Base-by-base conservation (phyloP, 805 yeast genomes). In the Candida palmyrensis region DNA sequence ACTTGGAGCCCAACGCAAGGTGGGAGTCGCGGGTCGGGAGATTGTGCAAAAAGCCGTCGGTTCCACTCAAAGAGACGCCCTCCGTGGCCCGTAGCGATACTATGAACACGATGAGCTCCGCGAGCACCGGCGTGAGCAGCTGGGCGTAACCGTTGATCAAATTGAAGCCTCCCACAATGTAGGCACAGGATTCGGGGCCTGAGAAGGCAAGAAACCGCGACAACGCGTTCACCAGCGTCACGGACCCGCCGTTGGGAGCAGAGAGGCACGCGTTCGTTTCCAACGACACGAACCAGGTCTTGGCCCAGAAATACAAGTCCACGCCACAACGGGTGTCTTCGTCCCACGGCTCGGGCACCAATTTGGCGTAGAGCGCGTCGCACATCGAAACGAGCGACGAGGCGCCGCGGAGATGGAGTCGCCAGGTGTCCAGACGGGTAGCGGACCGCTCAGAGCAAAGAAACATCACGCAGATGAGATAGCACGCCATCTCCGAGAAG, bases 391-490 rank as follows among this genome's bases (percentile, higher is more conserved):
- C 18, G 7, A 32, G 25, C 17, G 30, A 21, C n/a, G 18, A 18
- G 9, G 35, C 35, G 3, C 35, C 35, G 12, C 16, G 16, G 24
- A 32, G 18, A 25, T 32, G 35, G n/a, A 24, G 12, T 18, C 35
- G 15, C 35, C 35, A 32, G 12, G 35, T 19, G 14, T 25, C 12
- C 7, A 11, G 14, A 14, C 26, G 27, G 10, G 22, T 20, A 6
- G 32, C 36, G 8, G 36, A 33, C 14, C 36, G 20, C 13, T 33
- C 36, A 12, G 36, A 33, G 27, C 16, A 33, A 4, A 33, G 13
- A 12, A 33, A 33, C 36, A 33, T 33, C n/a, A 27, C 28, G 12
- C 32, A 12, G 20, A 33, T 27, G 6, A 33, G 20, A n/a, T 27
- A 33, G 17, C 36, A 27, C 7, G 30, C 11, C 36, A 33, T 33